Evolutionary conservation across 1,284 basidiomycete genomes (phyloP).

Genomic region (Exsudoporus floridanus): DNA sequence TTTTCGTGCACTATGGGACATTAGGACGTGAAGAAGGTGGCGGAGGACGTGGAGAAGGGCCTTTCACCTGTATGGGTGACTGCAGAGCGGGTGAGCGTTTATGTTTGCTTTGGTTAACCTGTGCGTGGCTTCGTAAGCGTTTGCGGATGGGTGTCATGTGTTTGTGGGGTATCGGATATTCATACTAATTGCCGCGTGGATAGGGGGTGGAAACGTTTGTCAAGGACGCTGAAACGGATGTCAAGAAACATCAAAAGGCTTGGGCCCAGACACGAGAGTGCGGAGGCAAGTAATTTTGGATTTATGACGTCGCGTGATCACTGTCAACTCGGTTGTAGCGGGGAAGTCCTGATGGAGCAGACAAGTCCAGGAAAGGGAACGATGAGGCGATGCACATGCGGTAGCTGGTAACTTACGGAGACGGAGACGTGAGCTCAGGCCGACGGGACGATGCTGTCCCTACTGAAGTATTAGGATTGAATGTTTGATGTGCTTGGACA

Average conservation of each 20-base stretch:
- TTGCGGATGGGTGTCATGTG: neutral
- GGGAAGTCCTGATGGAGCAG: neutral
- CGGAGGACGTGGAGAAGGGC: neutral
- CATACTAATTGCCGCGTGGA: neutral
- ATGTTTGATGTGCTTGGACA: no score
- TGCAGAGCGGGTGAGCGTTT: slow-evolving; percentile 9
- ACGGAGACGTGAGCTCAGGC: neutral
- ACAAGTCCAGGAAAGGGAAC: neutral
- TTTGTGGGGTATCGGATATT: no score
- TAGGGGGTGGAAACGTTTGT: slow-evolving; percentile 4
- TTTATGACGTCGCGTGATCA: neutral
- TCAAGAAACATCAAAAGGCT: neutral
- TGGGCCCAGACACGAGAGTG: neutral
- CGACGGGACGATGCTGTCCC: neutral
- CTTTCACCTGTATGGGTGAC: slow-evolving; percentile 5
- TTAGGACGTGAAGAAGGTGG: slow-evolving; percentile 9
- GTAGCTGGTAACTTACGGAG: neutral
- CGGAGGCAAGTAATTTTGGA: neutral
- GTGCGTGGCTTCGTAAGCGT: neutral
- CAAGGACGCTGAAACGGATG: neutral
- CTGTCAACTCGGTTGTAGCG: neutral
- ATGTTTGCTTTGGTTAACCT: neutral
- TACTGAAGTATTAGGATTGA: neutral
- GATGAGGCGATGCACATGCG: neutral
- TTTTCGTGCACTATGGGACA: neutral